A percentile compares a stretch with the other conserved stretches of the same genome.
phyloP scores from a whole-genome alignment of 176 grass and related monocot genomes.

The Stipa capillata region DNA sequence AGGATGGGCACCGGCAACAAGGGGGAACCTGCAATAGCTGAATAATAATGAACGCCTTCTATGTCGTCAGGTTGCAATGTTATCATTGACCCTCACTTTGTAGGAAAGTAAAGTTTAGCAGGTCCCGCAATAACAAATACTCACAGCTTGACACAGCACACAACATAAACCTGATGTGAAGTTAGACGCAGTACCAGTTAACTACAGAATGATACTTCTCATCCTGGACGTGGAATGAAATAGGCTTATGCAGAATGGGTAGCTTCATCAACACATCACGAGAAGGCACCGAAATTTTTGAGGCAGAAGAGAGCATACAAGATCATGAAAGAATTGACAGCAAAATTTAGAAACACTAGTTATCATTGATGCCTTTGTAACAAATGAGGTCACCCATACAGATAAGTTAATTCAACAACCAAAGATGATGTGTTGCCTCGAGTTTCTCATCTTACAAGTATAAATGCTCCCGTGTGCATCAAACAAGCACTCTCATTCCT shows the following conservation, averaged over 20 bases:
- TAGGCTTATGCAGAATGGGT: neutral
- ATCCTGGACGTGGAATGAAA: neutral
- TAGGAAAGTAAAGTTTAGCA: too few relatives aligned
- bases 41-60: too few relatives aligned
- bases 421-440: neutral
- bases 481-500: neutral
- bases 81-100: too few relatives aligned
- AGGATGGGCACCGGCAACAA: neutral
- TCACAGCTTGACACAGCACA: too few relatives aligned
- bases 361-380: neutral
- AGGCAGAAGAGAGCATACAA: neutral
- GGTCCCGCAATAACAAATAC: too few relatives aligned
- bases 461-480: conserved; percentile 7
- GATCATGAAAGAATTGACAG: neutral
- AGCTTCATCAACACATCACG: neutral
- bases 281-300: neutral
- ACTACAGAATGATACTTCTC: neutral
- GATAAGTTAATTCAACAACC: neutral
- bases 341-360: neutral
- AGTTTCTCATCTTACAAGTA: conserved; percentile 14
- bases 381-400: neutral
- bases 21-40: neutral
- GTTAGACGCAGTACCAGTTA: too few relatives aligned
- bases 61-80: too few relatives aligned
- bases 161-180: neutral